Base-by-base conservation (phyloP, 176 grass and related monocot species). In the Cymbopogon citratus region DNA sequence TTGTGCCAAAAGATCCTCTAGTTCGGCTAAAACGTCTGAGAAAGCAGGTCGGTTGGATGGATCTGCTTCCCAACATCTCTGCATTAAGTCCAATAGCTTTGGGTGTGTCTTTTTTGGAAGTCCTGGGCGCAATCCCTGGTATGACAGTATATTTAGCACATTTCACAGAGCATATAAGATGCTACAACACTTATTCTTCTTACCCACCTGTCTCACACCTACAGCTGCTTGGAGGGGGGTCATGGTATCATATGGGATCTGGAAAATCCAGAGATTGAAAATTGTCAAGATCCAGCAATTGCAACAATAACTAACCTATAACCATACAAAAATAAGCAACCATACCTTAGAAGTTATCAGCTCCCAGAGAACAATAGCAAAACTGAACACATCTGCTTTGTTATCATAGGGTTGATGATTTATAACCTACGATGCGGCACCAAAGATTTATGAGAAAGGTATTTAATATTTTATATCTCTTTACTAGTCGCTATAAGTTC, bases 351-450 rank as follows among this genome's bases (percentile, higher is more conserved):
- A 90, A 34, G 97, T 99, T 82, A 90, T 84, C 33, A 99, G 91
- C 81, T 99, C 97, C 97, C 97, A 99, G 63, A 99, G 92, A 57
- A 99, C 97, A 85, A 99, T 92, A 39, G 92, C 85, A 85, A 99
- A 99, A 86, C 97, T 99, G 66, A 95, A 99, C 31, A 99, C 87
- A 90, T 99, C 97, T 78, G 91, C 97, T 88, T 93, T 99, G 46
- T 87, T 86, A 89, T 99, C 97, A 49, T 99, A 99, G 7, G 82
- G 93, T 70, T 84, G 85, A 77, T 99, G 97, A 88, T 99, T 98
- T 90, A 98, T 95, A 87, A 98, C 95, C 95, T 98, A 93, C 39
- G 44, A 85, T 9, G 11, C 15, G 78, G 18, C 75, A 56, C 49
- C 34, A 49, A 66, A 81, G n/a, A 46, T 43, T 62, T 34, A 48